phyloP scores from a whole-genome alignment of 2,329 filamentous ascomycete species.

The Myrmaecium sp. region DNA sequence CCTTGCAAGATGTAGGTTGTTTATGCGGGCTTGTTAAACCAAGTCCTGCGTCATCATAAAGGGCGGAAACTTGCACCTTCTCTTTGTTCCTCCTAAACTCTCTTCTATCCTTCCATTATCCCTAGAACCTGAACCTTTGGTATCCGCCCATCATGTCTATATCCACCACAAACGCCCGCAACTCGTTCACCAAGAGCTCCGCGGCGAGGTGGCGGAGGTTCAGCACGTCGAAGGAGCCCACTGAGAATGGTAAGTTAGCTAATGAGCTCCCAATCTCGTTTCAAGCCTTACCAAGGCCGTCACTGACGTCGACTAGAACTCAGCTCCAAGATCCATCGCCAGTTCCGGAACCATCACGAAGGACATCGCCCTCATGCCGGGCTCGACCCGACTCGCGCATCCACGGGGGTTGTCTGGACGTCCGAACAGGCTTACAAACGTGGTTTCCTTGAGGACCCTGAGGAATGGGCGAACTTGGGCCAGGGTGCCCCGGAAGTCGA shows the following conservation, averaged over 20 bases:
- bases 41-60: too few species aligned
- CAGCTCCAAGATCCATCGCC: slow-evolving; percentile 67
- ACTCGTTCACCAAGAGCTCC: too few species aligned
- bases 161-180: too few species aligned
- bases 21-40: too few species aligned
- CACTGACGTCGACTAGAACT: slow-evolving; percentile 39
- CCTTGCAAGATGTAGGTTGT: too few species aligned
- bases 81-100: too few species aligned
- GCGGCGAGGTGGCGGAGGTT: too few species aligned
- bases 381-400: slow-evolving; percentile 72
- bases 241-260: slow-evolving; percentile 17
- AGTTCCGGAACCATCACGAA: slow-evolving; percentile 80
- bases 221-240: slow-evolving; percentile 19
- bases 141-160: too few species aligned
- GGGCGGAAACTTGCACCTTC: too few species aligned
- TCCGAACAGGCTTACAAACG: slow-evolving; percentile 76
- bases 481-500: slow-evolving; percentile 91
- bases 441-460: slow-evolving; percentile 69
- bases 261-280: background rate
- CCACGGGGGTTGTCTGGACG: slow-evolving; percentile 89
- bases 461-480: slow-evolving; percentile 80
- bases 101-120: too few species aligned
- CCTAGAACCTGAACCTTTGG: too few species aligned
- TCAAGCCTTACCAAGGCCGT: background rate
- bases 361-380: slow-evolving; percentile 83